Evolutionary conservation across 345 rosid genomes (phyloP), one percentile per base, ranked within the genome.

Genomic region (Camelina sativa): DNA sequence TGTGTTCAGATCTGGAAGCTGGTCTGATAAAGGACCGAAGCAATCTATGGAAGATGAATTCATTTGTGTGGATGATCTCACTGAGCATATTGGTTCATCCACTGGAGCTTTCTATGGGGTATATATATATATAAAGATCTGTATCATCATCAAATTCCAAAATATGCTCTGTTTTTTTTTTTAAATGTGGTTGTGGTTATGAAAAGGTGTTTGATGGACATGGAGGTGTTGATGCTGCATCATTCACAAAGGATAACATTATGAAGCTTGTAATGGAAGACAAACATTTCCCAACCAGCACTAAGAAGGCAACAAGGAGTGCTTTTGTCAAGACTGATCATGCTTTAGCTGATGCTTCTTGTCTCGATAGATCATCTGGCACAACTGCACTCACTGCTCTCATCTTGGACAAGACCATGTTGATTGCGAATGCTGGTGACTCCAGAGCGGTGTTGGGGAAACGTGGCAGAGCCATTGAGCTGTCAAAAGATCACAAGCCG

Each of bases 121-220:
- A 51, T 8, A 34, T 5, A 79, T 11, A 16, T n/a, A n/a, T n/a
- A n/a, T n/a, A 28, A 28, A 4, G 30, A 68, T 68, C 17, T 76
- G 13, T 0, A 56, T 56, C 4, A 25, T 62, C 6, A 2, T n/a
- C n/a, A 52, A 30, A 4, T 32, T 7, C 56, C 17, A 25, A 28
- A 8, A 64, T 30, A 2, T 48, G 43, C 15, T 46, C 15, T 64
- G 30, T 43, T 38, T n/a, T n/a, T n/a, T n/a, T n/a, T n/a, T n/a
- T 20, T 20, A 20, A 20, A 20, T 75, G 38, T 69, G 38, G 34
- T 73, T 73, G n/a, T 58, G 9, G 9, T 50, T 72, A 11, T 65
- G 12, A 75, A 28, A n/a, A 93, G 96, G 97, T 94, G 66, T 94
- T 94, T 75, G 98, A 91, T 66, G 97, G 96, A 44, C 98, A 94